Base-by-base conservation (phyloP, 305 asterid species). In the Fraxinus sp. region DNA sequence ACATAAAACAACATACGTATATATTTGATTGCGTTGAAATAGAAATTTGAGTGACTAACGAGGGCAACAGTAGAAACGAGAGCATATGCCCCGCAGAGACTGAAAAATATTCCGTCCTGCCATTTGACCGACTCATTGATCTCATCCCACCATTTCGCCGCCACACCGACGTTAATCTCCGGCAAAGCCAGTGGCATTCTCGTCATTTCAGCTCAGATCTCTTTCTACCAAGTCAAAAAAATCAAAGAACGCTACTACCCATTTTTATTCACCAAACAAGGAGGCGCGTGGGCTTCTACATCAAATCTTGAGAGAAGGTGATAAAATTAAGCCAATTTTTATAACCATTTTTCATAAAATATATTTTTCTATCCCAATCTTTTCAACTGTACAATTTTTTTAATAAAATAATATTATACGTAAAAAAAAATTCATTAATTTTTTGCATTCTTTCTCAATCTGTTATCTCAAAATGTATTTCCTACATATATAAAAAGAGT, bases 51-150 rank as follows among this genome's bases (percentile, higher is more conserved):
- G 41, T 62, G 46, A 86, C 94, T 86, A n/a, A 95, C 99, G 30
- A 96, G 93, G 46, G 99, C 98, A 83, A 94, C 90, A 72, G 89
- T 79, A 72, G 97, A 93, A 79, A 96, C 98, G 84, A 92, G 89
- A 82, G 92, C 98, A 79, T 88, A 93, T 24, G 90, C 88, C 64
- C 92, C 97, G 85, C 97, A 95, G 16, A 96, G 96, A 9, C 93
- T 77, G 88, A 88, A 96, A 86, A 95, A 96, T 88, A 96, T 93
- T 77, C 95, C 97, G 88, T 96, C 99, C 80, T 96, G 98, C 99
- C 99, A 96, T 33, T 83, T 37, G 22, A 52, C 90, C 9, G 98
- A 96, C 79, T 92, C 97, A 49, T 95, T 90, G 93, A 95, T 90
- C 94, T 92, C 86, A 62, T 96, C 81, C 99, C 99, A 96, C 99